Percentiles rank a stretch among this genome's conserved stretches.
Evolutionary conservation across 805 yeast genomes (phyloP).

Genomic region (Candida easanensis): DNA sequence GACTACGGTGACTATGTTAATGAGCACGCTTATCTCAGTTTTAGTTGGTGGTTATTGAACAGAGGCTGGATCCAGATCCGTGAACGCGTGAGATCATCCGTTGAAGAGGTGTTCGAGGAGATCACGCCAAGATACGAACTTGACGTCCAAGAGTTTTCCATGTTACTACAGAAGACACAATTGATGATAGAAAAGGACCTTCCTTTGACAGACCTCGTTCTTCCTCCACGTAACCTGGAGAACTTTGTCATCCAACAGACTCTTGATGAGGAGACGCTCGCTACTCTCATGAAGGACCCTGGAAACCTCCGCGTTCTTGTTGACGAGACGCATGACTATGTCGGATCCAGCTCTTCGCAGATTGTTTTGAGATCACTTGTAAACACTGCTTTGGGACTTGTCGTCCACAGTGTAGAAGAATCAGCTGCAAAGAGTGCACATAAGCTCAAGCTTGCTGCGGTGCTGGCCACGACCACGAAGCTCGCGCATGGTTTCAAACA

Average conservation of each 20-base stretch:
- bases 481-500: slow-evolving; percentile 57
- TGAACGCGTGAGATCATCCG: slow-evolving; percentile 50
- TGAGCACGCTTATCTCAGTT: slow-evolving; percentile 80
- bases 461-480: slow-evolving; percentile 64
- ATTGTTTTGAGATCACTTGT: slow-evolving; percentile 36
- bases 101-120: slow-evolving; percentile 56
- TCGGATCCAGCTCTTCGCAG: slow-evolving; percentile 35
- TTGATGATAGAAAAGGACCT: slow-evolving; percentile 39
- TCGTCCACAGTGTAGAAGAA: slow-evolving; percentile 11
- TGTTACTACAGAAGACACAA: slow-evolving; percentile 38
- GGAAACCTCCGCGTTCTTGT: slow-evolving; percentile 33
- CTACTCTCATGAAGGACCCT: slow-evolving; percentile 27
- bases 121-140: slow-evolving; percentile 75
- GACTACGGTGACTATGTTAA: slow-evolving; percentile 46
- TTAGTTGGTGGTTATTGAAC: slow-evolving; percentile 93
- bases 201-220: slow-evolving; percentile 38
- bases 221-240: slow-evolving; percentile 54
- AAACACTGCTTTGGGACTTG: slow-evolving; percentile 26
- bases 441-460: slow-evolving; percentile 58
- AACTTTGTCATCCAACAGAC: slow-evolving; percentile 54
- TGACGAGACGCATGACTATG: slow-evolving; percentile 42
- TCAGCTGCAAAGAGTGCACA: slow-evolving; percentile 23
- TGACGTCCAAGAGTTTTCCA: slow-evolving; percentile 56
- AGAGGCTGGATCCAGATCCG: slow-evolving; percentile 72
- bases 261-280: slow-evolving; percentile 39